phyloP scores from a whole-genome alignment of 306 rosid genomes.

The Castanea mollissima region DNA sequence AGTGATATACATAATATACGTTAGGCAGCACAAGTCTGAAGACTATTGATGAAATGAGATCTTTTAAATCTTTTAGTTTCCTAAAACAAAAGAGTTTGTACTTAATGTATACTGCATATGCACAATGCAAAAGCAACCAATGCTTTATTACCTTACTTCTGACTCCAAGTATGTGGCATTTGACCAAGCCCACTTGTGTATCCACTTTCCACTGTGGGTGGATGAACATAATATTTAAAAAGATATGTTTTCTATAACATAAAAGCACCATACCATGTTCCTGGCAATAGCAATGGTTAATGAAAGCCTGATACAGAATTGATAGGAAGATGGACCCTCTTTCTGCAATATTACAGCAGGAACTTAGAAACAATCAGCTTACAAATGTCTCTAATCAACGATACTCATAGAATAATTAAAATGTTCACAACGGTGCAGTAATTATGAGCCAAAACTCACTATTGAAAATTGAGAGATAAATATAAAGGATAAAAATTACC shows the following conservation, averaged over 20 bases:
- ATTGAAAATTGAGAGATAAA: conserved; percentile 23
- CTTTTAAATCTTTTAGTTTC: not conserved
- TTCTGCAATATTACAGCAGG: conserved; percentile 47
- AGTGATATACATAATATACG: not conserved
- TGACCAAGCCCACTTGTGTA: not conserved
- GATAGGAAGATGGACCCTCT: conserved; percentile 58
- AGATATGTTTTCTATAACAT: conserved; percentile 7
- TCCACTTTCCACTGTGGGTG: conserved; percentile 13
- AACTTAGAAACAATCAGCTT: conserved; percentile 25
- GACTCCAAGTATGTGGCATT: conserved; percentile 2
- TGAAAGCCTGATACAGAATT: conserved; percentile 82
- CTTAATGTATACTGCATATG: not conserved
- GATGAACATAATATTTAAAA: not conserved
- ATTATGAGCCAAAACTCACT: conserved; percentile 1
- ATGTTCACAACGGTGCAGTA: not conserved
- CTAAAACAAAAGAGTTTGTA: not conserved
- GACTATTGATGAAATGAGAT: not conserved
- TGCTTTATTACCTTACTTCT: not conserved
- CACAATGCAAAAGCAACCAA: not conserved
- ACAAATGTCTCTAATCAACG: conserved; percentile 1
- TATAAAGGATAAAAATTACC: conserved; percentile 42
- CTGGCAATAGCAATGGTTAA: conserved; percentile 51
- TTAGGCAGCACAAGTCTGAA: not conserved
- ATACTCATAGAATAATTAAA: conserved; percentile 2
- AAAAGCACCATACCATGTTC: conserved; percentile 64